Evolutionary conservation across 306 rosid species (phyloP), one percentile per base, ranked within the genome.

Genomic region (Glycine latifolia): DNA sequence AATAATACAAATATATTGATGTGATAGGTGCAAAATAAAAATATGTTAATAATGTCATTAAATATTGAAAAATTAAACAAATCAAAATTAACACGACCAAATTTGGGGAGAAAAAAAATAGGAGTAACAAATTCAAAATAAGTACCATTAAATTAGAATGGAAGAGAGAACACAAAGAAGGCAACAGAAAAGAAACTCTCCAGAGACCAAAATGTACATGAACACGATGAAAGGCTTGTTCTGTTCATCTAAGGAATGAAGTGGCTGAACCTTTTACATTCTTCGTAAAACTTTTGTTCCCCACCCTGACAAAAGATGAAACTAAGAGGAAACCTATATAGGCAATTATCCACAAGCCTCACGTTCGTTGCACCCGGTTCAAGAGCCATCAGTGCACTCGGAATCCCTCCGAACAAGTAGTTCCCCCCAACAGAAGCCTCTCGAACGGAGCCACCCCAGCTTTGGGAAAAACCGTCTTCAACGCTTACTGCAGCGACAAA

Each of bases 221-320:
- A 47, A 33, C 3, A 2, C 0, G 37, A 59, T 4, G 39, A 35
- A 35, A 2, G 39, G 5, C 10, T 20, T 20, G 20, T 20, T 20
- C 1, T 5, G 8, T 0, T 61, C 0, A 62, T 63, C 47, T 78
- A 90, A 37, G 93, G 94, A 73, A 87, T 91, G 69, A 84, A 35
- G 12, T 79, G 92, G 43, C 43, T 76, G 33, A 83, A 86, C 73
- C 85, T 80, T 75, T 85, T 85, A 69, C 97, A 92, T 35, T 80
- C 84, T 5, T 17, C 6, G 0, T 6, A 3, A 1, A 94, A 85
- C 50, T 91, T 95, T 43, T 95, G 99, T 3, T 81, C 56, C n/a
- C 88, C 95, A 15, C 98, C 95, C 46, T 90, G 91, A 43, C 97
- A 95, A 55, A 95, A 90, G 73, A 91, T 91, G 86, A 93, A 91